These are phyloP conservation scores for Rhododendron griersonianum DNA, from an alignment of 148 eudicot genomes.

Conservation along the genomic window DNA sequence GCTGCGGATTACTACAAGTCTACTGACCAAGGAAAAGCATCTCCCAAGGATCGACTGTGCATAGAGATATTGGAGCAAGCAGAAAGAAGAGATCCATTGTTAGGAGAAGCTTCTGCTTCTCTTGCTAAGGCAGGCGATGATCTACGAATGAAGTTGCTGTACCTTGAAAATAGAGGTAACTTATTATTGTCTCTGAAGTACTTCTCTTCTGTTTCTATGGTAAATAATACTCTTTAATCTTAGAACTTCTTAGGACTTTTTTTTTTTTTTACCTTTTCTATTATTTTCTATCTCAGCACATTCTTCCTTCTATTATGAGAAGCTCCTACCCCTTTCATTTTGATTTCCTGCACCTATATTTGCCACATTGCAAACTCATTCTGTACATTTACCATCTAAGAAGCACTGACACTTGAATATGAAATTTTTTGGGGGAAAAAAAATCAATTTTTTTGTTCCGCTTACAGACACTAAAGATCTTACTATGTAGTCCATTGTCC, in stretches of 20 bases:
- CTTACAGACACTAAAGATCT: not conserved
- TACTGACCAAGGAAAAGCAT: too few species aligned
- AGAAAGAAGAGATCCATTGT: too few species aligned
- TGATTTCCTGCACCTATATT: not conserved
- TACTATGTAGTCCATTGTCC: not conserved
- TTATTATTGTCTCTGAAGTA: not conserved
- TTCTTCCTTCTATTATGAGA: not conserved
- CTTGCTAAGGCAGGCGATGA: constrained; percentile 84
- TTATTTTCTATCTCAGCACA: not conserved
- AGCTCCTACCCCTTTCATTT: not conserved
- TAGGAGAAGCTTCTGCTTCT: constrained; percentile 59
- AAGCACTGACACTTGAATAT: not conserved
- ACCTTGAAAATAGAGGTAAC: constrained; percentile 91
- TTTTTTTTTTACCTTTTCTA: not conserved
- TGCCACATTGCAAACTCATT: not conserved
- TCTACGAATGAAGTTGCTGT: constrained; percentile 61
- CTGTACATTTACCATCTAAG: not conserved
- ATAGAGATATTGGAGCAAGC: too few species aligned
- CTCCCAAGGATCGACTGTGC: too few species aligned
- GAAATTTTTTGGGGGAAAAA: not conserved
- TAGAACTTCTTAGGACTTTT: not conserved
- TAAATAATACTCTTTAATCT: not conserved
- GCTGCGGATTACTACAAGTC: too few species aligned
- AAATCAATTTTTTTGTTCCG: not conserved
- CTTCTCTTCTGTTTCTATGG: not conserved